Base-by-base conservation (phyloP, 2,329 filamentous ascomycete genomes). In the Cladosporium colombiae region DNA sequence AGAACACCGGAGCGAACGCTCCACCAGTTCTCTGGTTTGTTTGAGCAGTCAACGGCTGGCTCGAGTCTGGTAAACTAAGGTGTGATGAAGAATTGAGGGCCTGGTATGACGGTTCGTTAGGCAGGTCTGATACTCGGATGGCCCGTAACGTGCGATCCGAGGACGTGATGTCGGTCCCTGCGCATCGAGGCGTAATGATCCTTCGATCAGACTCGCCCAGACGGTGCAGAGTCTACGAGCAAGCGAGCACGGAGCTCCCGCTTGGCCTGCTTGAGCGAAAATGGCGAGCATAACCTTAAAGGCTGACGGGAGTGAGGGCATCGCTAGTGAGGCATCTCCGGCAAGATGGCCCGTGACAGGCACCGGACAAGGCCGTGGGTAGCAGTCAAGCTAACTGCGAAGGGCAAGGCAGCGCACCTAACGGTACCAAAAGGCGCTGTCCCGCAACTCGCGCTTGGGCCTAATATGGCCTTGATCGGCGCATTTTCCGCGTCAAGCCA, bases 121-220 rank as follows among this genome's bases (percentile, higher is more conserved):
- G 50, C 16, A 16, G 29, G 49, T 29, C 21, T 52, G 49, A 29
- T 23, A 16, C 49, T 21, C 40, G 40, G 40, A 23, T 23, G 52
- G 3, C 52, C 10, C 4, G 16, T 33, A 31, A 33, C 7, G 4
- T 11, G 52, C 18, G 56, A 46, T 46, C 35, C 59, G 59, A 52
- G n/a, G 44, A 33, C 25, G 37, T 40, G 57, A 49, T 31, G 33
- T 60, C n/a, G 57, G 37, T 55, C 52, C 35, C 37, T 60, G 57
- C 8, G 29, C 35, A 59, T 63, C 35, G 25, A 63, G 25, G 31
- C 56, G 35, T 63, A 63, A 56, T 63, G 61, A 63, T 63, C 61
- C 61, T 63, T 63, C 61, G 61, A 56, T 55, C 61, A 52, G 50
- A 8, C 35, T 56, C 52, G 50, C 29, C 23, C 50, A 31, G 44